These are phyloP conservation scores for Arachnopeziza araneosa DNA, from an alignment of 2,329 filamentous ascomycete species.

Conservation along the genomic window DNA sequence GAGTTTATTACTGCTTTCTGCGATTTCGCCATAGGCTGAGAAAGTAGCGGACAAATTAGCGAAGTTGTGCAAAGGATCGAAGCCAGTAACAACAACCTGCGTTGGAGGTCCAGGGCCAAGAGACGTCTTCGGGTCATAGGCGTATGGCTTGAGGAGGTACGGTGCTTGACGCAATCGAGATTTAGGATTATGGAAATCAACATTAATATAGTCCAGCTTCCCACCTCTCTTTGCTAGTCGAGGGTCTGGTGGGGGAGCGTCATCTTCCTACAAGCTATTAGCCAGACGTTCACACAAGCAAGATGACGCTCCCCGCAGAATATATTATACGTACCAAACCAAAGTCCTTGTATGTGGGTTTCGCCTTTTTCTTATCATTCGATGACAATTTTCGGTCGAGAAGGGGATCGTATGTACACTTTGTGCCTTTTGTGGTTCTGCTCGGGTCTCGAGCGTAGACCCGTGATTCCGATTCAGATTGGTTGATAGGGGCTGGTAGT, in stretches of 20 bases:
- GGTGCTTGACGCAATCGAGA: slow-evolving; percentile 65
- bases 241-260: slow-evolving; percentile 74
- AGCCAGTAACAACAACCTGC: slow-evolving; percentile 91
- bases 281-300: slow-evolving; percentile 45
- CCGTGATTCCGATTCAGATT: slow-evolving; percentile 21
- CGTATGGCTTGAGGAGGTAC: slow-evolving; percentile 76
- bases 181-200: slow-evolving; percentile 64
- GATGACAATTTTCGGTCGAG: slow-evolving; percentile 36
- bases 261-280: slow-evolving; percentile 70
- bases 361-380: slow-evolving; percentile 49
- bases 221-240: slow-evolving; percentile 65
- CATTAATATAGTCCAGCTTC: slow-evolving; percentile 60
- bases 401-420: slow-evolving; percentile 54
- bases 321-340: slow-evolving; percentile 54
- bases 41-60: slow-evolving; percentile 72
- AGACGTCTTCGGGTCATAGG: slow-evolving; percentile 76
- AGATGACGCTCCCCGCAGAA: slow-evolving; percentile 56
- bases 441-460: slow-evolving; percentile 51
- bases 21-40: slow-evolving; percentile 78
- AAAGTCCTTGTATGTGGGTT: slow-evolving; percentile 58
- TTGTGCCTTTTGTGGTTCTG: slow-evolving; percentile 49
- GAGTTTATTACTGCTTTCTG: slow-evolving; percentile 87
- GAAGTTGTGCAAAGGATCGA: slow-evolving; percentile 82
- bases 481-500: slow-evolving; percentile 18
- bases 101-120: slow-evolving; percentile 84